Base-by-base conservation (phyloP, 2,329 filamentous ascomycete genomes). In the Clathrospora elynae region DNA sequence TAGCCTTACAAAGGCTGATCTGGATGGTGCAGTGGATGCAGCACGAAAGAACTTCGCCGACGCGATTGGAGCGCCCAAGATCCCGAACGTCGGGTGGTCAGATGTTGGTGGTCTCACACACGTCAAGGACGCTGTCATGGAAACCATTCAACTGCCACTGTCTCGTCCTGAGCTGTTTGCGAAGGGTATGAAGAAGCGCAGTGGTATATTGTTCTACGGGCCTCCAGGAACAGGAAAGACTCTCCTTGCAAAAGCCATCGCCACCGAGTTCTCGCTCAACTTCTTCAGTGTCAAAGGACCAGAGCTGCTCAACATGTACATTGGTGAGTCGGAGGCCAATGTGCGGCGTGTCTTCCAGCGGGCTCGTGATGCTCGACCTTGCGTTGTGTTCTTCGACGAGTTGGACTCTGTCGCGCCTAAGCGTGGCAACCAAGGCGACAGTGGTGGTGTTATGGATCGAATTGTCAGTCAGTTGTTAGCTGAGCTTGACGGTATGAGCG, bases 1-100 rank as follows among this genome's bases (percentile, higher is more conserved):
- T 18, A 88, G 87, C 37, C 78, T 99, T 8, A 91, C 85, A 1
- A 88, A 88, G 55, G 77, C 80, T 2, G 93, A 99, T 69, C 92
- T 97, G 54, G 90, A 96, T 40, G 74, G 85, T n/a, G 93, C 93
- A 0, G 92, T 99, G 3, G 92, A 97, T 46, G 90, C 91, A 5
- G 93, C 93, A 1, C 85, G 93, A 40, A 96, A 96, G 78, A 97
- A 96, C 71, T 99, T 99, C 67, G 92, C 93, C 5, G 93, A 97
- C 68, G 87, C 92, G 0, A 99, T 99, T 53, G 93, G 93, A 16
- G 93, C 93, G 4, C 93, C 93, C 2, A 97, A 97, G 78, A 97
- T 97, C 50, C 93, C 92, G 5, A 96, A 96, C 51, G 93, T 99
- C 5, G 86, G 86, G 14, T 99, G 92, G 92, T 87, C 92, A 56